These are phyloP conservation scores for Croton setiger DNA, from an alignment of 441 rosid species.

Conservation along the genomic window DNA sequence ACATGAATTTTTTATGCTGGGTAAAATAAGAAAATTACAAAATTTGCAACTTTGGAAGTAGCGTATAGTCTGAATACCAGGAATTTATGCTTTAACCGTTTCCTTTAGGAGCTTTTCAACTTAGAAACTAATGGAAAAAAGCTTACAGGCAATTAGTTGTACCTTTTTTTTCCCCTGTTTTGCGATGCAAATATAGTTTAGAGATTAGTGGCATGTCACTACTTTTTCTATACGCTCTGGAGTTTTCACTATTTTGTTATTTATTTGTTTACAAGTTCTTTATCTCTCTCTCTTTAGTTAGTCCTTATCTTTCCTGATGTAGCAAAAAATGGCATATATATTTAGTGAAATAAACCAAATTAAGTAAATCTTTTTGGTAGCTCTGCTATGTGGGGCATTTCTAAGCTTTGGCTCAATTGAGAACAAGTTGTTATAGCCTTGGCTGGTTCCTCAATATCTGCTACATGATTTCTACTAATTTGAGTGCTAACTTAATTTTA, in stretches of 20 bases:
- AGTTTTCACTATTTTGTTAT: not conserved
- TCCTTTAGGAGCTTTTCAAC: not conserved
- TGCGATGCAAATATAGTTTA: not conserved
- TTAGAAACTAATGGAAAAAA: too few relatives aligned
- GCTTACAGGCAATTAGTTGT: too few relatives aligned
- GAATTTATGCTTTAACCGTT: not conserved
- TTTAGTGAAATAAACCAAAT: not conserved
- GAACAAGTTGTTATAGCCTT: not conserved
- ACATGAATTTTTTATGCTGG: not conserved
- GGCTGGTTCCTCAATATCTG: not conserved
- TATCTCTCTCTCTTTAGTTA: not conserved
- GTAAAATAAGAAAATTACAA: not conserved
- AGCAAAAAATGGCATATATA: not conserved
- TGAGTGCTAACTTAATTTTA: not conserved
- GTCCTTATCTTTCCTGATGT: not conserved
- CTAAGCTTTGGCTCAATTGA: not conserved
- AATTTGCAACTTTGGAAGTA: not conserved
- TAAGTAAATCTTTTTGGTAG: not conserved
- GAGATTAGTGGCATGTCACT: not conserved
- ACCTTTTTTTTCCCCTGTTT: not conserved
- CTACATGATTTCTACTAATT: not conserved
- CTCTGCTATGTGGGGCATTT: not conserved
- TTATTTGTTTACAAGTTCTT: not conserved
- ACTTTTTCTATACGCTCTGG: not conserved
- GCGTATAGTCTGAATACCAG: not conserved